Base-by-base conservation (phyloP, 2,329 filamentous ascomycete genomes). In the Beauveria australis region DNA sequence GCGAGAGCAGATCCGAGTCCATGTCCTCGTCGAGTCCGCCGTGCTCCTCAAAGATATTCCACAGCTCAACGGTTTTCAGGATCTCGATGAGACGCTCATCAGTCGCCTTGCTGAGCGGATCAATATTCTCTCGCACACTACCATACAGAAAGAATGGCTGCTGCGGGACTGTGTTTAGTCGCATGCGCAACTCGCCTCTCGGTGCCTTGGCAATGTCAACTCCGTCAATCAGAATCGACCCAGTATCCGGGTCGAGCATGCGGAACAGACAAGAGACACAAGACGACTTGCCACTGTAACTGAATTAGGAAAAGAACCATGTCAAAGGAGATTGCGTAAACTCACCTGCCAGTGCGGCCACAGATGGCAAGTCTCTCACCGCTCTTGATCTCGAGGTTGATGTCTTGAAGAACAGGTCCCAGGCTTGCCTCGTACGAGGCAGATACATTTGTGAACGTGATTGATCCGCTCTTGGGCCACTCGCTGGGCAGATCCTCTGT, bases 61-160 rank as follows among this genome's bases (percentile, higher is more conserved):
- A 75, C 1, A 85, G 67, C 16, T 75, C 71, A 0, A 82, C 77
- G 33, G 76, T 74, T 3, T 74, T 67, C 6, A 85, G 68, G 0
- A 76, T 78, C 3, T 70, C 62, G 40, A 75, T 71, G 52, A 82
- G 76, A 2, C 70, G 69, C 9, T 74, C 72, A 49, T 81, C 75
- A 3, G 71, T 71, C 46, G 69, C 69, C 5, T 64, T 63, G 0
- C 66, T 62, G 4, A 69, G 66, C 0, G 80, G 80, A 62, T 82
- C 79, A 1, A 80, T 68, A 52, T 84, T 85, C 1, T 72, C 68
- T 0, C 79, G 75, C 3, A 85, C 69, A 0, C 70, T 78, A 2
- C 78, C 80, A 1, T 74, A 74, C 3, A 83, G 68, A 26, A 81
- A 75, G 62, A 82, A 76, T 0, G 79, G 73, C 52, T 83, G 80